Evolutionary conservation across 1,284 basidiomycete species (phyloP).

Genomic region (Cutaneotrichosporon mucoides): DNA sequence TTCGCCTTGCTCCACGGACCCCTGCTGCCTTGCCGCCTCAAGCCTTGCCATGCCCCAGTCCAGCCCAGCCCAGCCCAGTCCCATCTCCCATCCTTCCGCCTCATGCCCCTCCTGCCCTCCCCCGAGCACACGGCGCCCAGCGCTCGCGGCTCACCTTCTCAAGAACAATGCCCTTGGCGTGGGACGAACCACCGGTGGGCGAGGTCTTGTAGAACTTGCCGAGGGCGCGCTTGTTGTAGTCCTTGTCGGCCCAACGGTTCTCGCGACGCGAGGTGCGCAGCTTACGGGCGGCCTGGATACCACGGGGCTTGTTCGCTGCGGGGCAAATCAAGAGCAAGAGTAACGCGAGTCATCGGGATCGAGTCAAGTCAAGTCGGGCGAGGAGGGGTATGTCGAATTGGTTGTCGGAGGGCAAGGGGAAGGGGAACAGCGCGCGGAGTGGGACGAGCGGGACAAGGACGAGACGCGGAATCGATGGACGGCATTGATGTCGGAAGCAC

Average conservation of each 20-base stretch:
- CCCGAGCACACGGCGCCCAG: not conserved
- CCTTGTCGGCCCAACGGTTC: slow-evolving; percentile 99
- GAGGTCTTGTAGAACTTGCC: slow-evolving; percentile 99
- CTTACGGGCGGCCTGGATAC: slow-evolving; percentile 98
- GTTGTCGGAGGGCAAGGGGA: not conserved
- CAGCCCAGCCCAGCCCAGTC: no score
- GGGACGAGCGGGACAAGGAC: no score
- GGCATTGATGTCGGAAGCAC: not conserved
- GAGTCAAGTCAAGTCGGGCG: not conserved
- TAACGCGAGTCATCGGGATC: not conserved
- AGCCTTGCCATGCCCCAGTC: no score
- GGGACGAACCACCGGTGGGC: slow-evolving; percentile 97
- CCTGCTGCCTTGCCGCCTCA: no score
- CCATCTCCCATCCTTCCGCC: not conserved
- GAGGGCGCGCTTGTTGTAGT: slow-evolving; percentile 99
- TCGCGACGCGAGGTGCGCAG: slow-evolving; percentile 89
- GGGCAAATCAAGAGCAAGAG: not conserved
- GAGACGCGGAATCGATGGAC: not conserved
- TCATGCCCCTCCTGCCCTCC: not conserved
- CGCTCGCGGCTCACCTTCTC: slow-evolving; percentile 64
- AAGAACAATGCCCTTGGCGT: slow-evolving; percentile 99
- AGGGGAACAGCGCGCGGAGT: no score
- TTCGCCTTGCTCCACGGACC: no score
- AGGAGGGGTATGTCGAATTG: not conserved
- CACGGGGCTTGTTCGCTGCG: slow-evolving; percentile 90